phyloP scores from a whole-genome alignment of 73 alveolate genomes.

The Blepharisma japonicum region DNA sequence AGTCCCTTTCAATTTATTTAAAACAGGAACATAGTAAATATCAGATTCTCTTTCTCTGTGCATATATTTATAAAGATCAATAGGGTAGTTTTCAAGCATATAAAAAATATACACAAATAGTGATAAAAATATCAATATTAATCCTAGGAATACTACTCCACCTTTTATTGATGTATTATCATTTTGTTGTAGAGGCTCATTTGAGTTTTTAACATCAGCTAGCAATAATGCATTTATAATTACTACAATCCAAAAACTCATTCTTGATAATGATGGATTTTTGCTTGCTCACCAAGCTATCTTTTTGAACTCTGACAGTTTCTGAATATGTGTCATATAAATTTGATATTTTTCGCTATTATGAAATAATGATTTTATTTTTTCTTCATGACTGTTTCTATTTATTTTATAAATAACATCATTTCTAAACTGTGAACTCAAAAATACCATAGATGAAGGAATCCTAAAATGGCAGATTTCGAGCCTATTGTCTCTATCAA shows the following conservation, averaged over 20 bases:
- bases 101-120: neutral
- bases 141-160: constrained; percentile 17
- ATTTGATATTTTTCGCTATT: constrained; percentile 33
- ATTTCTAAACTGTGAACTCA: constrained; percentile 28
- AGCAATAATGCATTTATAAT: constrained; percentile 20
- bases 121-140: constrained; percentile 19
- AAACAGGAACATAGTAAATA: constrained; percentile 6
- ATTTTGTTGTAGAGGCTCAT: constrained; percentile 25
- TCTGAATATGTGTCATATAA: constrained; percentile 31
- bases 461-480: constrained; percentile 20
- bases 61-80: constrained; percentile 25
- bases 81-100: constrained; percentile 35
- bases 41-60: constrained; percentile 24
- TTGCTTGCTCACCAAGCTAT: constrained; percentile 28
- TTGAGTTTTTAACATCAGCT: neutral
- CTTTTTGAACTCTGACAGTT: constrained; percentile 27
- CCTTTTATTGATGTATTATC: neutral
- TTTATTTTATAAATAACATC: constrained; percentile 17
- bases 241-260: constrained; percentile 22
- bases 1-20: constrained; percentile 22
- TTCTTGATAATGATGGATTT: neutral
- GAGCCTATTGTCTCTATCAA: constrained; percentile 25
- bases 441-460: constrained; percentile 15
- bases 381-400: constrained; percentile 34
- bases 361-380: neutral